phyloP scores from a whole-genome alignment of 768 basidiomycete genomes.

The Crucibulum laeve region DNA sequence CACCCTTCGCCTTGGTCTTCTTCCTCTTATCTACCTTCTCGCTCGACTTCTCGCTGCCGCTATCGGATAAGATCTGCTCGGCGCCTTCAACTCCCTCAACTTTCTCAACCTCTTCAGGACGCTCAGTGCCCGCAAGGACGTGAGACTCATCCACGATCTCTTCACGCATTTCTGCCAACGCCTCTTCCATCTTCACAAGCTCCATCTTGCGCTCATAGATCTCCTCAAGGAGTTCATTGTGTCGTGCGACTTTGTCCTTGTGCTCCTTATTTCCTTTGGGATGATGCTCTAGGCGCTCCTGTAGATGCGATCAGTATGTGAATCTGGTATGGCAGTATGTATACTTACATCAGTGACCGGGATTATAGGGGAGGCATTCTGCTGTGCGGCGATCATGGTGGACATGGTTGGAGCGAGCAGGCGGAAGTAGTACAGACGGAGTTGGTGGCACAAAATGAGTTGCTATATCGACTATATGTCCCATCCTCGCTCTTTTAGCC shows the following conservation, averaged over 20 bases:
- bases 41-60: neutral
- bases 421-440: neutral
- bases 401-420: neutral
- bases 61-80: conserved; percentile 1
- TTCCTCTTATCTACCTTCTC: conserved; percentile 1
- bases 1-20: conserved; percentile 6
- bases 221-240: conserved; percentile 30
- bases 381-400: conserved; percentile 5
- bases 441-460: neutral
- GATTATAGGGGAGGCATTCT: conserved; percentile 21
- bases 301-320: neutral
- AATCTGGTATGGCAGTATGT: neutral
- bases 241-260: conserved; percentile 22
- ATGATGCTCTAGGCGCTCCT: conserved; percentile 25
- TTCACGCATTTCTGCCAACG: conserved; percentile 24
- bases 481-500: conserved; percentile 1
- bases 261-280: conserved; percentile 19
- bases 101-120: neutral
- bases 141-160: conserved; percentile 23
- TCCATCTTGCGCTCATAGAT: conserved; percentile 30
- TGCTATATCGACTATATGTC: too few relatives aligned
- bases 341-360: conserved; percentile 28
- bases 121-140: conserved; percentile 1
- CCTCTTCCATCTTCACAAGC: conserved; percentile 23
- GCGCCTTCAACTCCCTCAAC: conserved; percentile 1